These are phyloP conservation scores for Talaromyces piceae DNA, from an alignment of 2,329 filamentous ascomycete genomes.

Conservation along the genomic window DNA sequence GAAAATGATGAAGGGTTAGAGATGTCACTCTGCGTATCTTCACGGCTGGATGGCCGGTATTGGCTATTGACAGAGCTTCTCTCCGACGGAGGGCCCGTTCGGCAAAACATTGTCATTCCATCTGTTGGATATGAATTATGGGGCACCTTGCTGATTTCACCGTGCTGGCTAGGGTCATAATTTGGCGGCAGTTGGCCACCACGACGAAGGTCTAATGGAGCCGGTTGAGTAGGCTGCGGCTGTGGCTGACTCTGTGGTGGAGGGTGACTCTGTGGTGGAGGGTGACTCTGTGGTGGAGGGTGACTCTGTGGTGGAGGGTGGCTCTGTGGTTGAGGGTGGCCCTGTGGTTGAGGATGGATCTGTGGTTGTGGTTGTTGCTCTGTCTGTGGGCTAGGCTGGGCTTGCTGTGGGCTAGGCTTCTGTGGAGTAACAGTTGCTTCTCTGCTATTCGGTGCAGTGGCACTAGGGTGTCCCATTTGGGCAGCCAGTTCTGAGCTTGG, in stretches of 20 bases:
- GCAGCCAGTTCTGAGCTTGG: constrained; percentile 66
- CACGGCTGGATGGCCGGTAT: constrained; percentile 67
- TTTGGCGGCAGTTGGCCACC: constrained; percentile 38
- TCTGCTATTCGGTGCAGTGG: constrained; percentile 38
- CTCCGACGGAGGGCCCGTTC: constrained; percentile 64
- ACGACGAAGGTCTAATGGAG: constrained; percentile 32
- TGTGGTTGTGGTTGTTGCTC: constrained; percentile 8
- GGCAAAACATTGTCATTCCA: constrained; percentile 96
- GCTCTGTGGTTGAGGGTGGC: too few species aligned
- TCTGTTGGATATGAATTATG: constrained; percentile 93
- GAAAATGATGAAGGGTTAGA: constrained; percentile 85
- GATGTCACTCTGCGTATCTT: constrained; percentile 80
- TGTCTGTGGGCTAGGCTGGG: constrained; percentile 16
- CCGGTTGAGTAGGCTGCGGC: constrained; percentile 19
- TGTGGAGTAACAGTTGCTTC: constrained; percentile 50
- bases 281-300: too few species aligned
- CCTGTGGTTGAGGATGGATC: too few species aligned
- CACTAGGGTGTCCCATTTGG: constrained; percentile 56
- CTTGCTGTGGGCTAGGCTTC: constrained; percentile 30
- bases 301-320: too few species aligned
- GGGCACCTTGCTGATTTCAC: constrained; percentile 61
- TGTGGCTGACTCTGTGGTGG: constrained; percentile 11
- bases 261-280: too few species aligned
- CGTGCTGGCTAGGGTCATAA: constrained; percentile 53
- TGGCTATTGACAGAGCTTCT: constrained; percentile 61